These are phyloP conservation scores for Cystobasidiaceae sp. DNA, from an alignment of 1,284 basidiomycete species.

Conservation along the genomic window DNA sequence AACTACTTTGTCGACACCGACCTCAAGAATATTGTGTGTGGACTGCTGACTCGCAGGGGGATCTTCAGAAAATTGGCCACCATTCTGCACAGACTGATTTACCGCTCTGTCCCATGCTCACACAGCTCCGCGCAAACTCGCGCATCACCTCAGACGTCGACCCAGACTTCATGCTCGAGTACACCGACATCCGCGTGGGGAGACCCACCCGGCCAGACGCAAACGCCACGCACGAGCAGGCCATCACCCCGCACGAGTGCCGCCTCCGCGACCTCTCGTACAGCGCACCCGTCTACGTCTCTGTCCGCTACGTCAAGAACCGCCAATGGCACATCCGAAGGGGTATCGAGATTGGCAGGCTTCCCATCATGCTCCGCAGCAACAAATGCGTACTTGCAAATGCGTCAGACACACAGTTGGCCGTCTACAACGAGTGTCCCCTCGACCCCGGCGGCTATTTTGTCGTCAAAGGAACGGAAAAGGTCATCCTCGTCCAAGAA, in stretches of 20 bases:
- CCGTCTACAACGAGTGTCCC: slow-evolving; percentile 92
- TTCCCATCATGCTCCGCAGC: slow-evolving; percentile 96
- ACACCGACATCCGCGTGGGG: slow-evolving; percentile 86
- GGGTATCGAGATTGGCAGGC: slow-evolving; percentile 81
- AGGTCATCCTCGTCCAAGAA: slow-evolving; percentile 98
- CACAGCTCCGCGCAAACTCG: slow-evolving; percentile 69
- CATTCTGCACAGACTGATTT: no score
- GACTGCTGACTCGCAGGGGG: no score
- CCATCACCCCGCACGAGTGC: slow-evolving; percentile 94
- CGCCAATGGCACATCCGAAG: slow-evolving; percentile 77
- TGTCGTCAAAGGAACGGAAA: slow-evolving; percentile 98
- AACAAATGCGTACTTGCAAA: slow-evolving; percentile 86
- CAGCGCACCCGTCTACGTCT: slow-evolving; percentile 87
- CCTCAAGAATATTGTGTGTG: slow-evolving; percentile 78
- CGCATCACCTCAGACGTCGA: slow-evolving; percentile 95
- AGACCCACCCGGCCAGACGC: slow-evolving; percentile 84
- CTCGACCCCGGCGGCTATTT: slow-evolving; percentile 99
- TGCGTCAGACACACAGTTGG: slow-evolving; percentile 71
- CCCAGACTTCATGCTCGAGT: slow-evolving; percentile 94
- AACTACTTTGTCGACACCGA: slow-evolving; percentile 99
- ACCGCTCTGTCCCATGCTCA: no score
- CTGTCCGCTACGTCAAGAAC: slow-evolving; percentile 91
- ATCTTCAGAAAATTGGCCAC: no score
- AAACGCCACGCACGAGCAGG: slow-evolving; percentile 66
- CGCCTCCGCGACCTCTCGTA: slow-evolving; percentile 95